Conservation (phyloP, 2,329 filamentous ascomycete species). For the Daldinia sp. region DNA sequence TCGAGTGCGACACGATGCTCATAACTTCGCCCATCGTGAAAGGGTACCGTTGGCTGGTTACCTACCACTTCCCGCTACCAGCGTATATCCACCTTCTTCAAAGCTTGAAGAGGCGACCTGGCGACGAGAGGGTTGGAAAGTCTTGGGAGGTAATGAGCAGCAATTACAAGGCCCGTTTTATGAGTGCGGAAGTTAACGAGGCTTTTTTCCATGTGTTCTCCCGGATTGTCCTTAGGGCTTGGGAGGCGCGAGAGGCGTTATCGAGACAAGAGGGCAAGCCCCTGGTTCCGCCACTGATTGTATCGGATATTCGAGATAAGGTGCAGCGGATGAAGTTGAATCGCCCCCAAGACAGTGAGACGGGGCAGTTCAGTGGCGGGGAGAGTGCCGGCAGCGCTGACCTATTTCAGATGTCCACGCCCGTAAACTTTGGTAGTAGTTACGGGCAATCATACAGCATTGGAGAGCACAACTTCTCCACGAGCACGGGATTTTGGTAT, state of each 20-base stretch:
- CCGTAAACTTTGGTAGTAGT: background rate
- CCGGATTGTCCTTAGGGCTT: background rate
- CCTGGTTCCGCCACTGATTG: background rate
- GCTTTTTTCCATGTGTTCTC: background rate
- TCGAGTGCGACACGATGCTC: background rate
- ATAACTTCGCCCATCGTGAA: slow-evolving; percentile 44
- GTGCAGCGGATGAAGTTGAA: background rate
- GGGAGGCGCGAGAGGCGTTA: background rate
- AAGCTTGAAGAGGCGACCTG: background rate
- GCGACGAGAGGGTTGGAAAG: background rate
- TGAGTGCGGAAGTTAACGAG: background rate
- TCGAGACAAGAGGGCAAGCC: background rate
- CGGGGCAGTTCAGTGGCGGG: background rate
- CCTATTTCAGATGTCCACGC: background rate
- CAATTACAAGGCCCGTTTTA: background rate
- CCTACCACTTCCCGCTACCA: slow-evolving; percentile 51
- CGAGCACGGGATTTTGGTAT: background rate
- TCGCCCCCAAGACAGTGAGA: background rate
- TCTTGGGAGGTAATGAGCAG: background rate
- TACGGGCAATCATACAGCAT: background rate
- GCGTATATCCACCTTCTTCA: slow-evolving; percentile 53
- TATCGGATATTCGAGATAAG: background rate
- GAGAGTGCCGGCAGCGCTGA: background rate
- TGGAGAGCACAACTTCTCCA: background rate
- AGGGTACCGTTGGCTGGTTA: slow-evolving; percentile 50